Conservation (phyloP, 768 basidiomycete species). For the Hericium rajendrae region DNA sequence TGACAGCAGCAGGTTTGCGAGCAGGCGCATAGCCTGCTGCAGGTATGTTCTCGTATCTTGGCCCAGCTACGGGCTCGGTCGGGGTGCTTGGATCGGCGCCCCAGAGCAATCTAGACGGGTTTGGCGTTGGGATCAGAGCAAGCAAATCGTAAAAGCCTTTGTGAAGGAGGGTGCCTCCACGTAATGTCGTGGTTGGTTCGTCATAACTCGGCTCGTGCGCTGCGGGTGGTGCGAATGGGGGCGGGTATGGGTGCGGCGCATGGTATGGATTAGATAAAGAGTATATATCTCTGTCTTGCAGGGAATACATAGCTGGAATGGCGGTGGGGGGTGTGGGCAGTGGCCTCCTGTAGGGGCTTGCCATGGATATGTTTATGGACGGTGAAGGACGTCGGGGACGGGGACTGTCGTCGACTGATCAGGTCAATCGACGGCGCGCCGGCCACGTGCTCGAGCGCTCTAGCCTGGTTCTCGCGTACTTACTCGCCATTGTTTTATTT, state of each 20-base stretch:
- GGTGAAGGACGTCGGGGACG: neutral
- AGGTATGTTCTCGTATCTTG: conserved; percentile 56
- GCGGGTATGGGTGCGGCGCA: conserved; percentile 29
- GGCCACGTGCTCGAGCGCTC: neutral
- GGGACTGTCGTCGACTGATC: neutral
- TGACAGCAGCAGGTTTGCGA: neutral
- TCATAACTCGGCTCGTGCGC: conserved; percentile 23
- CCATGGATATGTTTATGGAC: conserved; percentile 1
- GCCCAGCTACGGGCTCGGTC: conserved; percentile 45
- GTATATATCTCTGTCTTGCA: conserved; percentile 7
- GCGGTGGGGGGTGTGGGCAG: conserved; percentile 12
- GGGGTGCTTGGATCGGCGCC: conserved; percentile 27
- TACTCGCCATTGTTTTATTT: too few species aligned
- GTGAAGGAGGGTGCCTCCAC: conserved; percentile 68
- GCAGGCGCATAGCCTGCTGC: conserved; percentile 22
- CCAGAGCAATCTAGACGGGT: conserved; percentile 59
- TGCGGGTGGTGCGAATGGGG: conserved; percentile 16
- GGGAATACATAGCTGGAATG: neutral
- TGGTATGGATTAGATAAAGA: conserved; percentile 11
- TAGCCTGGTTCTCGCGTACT: too few species aligned
- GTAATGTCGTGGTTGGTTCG: conserved; percentile 40
- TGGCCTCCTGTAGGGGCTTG: conserved; percentile 8
- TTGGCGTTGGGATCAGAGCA: conserved; percentile 57
- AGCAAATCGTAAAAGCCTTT: conserved; percentile 87
- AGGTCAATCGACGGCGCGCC: neutral